These are phyloP conservation scores for Candida rishiriensis DNA, from an alignment of 805 yeast genomes.

Conservation along the genomic window DNA sequence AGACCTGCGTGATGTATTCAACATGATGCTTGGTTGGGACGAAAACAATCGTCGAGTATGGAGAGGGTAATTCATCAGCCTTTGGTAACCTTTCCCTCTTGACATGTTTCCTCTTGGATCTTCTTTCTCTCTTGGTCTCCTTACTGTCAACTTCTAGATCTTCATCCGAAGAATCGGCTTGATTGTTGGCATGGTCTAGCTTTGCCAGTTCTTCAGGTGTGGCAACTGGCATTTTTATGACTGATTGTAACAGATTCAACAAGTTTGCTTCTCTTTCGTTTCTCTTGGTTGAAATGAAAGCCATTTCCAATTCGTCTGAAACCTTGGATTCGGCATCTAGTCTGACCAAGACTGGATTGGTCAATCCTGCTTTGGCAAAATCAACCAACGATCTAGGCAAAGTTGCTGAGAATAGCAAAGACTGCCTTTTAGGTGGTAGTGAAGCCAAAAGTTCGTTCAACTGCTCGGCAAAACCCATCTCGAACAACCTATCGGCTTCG, in stretches of 20 bases:
- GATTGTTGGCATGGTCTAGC: conserved; percentile 43
- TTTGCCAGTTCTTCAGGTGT: conserved; percentile 61
- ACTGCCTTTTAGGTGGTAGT: conserved; percentile 79
- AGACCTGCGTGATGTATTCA: conserved; percentile 72
- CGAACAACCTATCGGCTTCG: conserved; percentile 95
- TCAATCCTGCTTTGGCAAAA: conserved; percentile 94
- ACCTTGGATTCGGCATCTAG: conserved; percentile 90
- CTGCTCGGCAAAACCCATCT: conserved; percentile 94
- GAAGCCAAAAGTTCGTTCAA: conserved; percentile 82
- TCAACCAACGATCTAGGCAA: conserved; percentile 89
- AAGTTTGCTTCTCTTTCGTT: conserved; percentile 89
- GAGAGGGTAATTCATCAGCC: conserved; percentile 81
- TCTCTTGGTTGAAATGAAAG: conserved; percentile 73
- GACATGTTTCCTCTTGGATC: conserved; percentile 31
- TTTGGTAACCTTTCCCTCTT: conserved; percentile 61
- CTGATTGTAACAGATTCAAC: conserved; percentile 70
- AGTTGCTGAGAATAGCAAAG: conserved; percentile 90
- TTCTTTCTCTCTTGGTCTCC: conserved; percentile 24
- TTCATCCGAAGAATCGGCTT: conserved; percentile 49
- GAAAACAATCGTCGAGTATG: conserved; percentile 82
- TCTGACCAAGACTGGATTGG: conserved; percentile 88
- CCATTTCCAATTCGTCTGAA: conserved; percentile 87
- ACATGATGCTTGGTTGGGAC: conserved; percentile 98
- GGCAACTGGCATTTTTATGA: conserved; percentile 79
- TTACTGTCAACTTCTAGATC: conserved; percentile 42